Conservation (phyloP, 805 yeast species). For the Monosporozyma servazzii region DNA sequence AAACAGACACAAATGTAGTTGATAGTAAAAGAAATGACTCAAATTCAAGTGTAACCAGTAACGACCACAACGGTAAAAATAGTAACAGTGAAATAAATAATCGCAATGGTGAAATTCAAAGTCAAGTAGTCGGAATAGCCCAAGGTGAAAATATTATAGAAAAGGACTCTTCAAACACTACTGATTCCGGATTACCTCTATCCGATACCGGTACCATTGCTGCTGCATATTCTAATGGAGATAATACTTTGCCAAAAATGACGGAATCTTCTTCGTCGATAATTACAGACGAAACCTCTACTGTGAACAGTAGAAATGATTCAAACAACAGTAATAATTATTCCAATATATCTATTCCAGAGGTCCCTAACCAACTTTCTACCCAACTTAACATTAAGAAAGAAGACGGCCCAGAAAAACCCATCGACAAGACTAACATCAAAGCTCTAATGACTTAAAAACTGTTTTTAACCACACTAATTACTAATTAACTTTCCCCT, state of each 20-base stretch:
- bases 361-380: background rate
- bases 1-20: background rate
- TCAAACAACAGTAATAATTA: background rate
- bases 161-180: background rate
- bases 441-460: conserved; percentile 1
- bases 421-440: conserved; percentile 1
- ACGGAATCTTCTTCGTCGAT: background rate
- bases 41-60: background rate
- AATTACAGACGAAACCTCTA: background rate
- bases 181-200: background rate
- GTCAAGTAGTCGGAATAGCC: background rate
- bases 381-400: background rate
- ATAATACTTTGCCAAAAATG: background rate
- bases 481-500: background rate
- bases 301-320: background rate
- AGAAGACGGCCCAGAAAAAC: background rate
- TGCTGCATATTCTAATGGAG: background rate
- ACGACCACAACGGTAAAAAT: background rate
- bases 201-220: background rate
- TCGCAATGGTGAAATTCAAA: background rate
- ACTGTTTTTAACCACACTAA: background rate
- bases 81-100: background rate
- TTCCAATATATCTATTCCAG: background rate
- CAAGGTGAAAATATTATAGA: background rate
- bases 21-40: background rate